These are phyloP conservation scores for Mucor saturninus DNA, from an alignment of 371 early-diverging fungal species.

Conservation along the genomic window DNA sequence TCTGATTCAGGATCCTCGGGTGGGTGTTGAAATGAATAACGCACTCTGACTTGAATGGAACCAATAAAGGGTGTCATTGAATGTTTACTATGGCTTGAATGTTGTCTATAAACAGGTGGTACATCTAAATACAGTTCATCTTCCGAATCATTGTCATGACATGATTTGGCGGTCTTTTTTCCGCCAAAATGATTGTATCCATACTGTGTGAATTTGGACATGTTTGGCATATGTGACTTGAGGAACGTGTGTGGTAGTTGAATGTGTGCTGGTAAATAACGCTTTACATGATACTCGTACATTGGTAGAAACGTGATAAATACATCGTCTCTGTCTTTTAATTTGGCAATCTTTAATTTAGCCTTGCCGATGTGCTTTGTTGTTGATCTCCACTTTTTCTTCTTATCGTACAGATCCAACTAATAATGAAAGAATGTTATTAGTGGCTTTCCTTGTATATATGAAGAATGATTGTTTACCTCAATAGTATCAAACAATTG, in stretches of 20 bases:
- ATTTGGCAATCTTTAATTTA: slow-evolving; percentile 43
- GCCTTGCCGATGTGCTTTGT: slow-evolving; percentile 51
- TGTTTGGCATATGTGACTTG: slow-evolving; percentile 49
- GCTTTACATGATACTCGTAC: slow-evolving; percentile 53
- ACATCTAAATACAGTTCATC: slow-evolving; percentile 14
- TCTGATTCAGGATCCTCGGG: slow-evolving; percentile 24
- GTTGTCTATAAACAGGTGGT: slow-evolving; percentile 27
- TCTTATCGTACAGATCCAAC: slow-evolving; percentile 50
- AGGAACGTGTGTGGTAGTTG: slow-evolving; percentile 52
- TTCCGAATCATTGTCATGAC: slow-evolving; percentile 10
- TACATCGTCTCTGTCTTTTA: slow-evolving; percentile 44
- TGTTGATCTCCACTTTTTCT: slow-evolving; percentile 41
- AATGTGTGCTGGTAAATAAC: slow-evolving; percentile 51
- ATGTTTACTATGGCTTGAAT: slow-evolving; percentile 49
- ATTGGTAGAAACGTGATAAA: slow-evolving; percentile 60
- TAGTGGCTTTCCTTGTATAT: slow-evolving; percentile 14
- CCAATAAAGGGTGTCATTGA: slow-evolving; percentile 54
- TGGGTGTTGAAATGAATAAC: slow-evolving; percentile 48
- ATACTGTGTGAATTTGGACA: slow-evolving; percentile 30
- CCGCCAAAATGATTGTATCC: slow-evolving; percentile 5
- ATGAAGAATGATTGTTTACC: slow-evolving; percentile 16
- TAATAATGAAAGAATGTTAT: slow-evolving; percentile 1
- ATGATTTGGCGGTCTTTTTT: slow-evolving; percentile 6
- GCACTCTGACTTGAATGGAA: slow-evolving; percentile 50
- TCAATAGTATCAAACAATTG: slow-evolving; percentile 55